Evolutionary conservation across 192 early-diverging fungal genomes (phyloP).

Genomic region (Coemansia sp.): DNA sequence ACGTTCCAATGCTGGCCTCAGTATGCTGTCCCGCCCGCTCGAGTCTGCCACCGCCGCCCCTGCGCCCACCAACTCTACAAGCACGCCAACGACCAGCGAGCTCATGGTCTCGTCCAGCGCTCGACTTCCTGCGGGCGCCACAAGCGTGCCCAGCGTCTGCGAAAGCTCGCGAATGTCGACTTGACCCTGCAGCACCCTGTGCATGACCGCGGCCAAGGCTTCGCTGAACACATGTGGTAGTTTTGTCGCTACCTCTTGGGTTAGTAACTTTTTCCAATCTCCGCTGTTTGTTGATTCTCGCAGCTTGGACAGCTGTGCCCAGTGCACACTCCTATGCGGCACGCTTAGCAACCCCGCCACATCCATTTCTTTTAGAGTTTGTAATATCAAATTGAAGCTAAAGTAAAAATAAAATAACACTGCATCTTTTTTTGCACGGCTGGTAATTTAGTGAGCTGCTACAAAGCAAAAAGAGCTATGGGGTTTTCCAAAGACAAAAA

Average conservation of each 20-base stretch:
- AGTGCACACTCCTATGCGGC: constrained; percentile 37
- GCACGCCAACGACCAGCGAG: constrained; percentile 6
- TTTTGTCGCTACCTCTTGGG: constrained; percentile 14
- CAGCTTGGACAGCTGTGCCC: constrained; percentile 25
- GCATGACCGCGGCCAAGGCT: not conserved
- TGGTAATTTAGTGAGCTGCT: not conserved
- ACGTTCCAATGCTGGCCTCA: constrained; percentile 21
- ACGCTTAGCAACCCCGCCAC: constrained; percentile 15
- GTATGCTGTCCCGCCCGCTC: constrained; percentile 13
- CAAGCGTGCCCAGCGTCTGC: constrained; percentile 13
- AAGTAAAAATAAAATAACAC: no score
- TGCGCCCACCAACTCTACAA: constrained; percentile 15
- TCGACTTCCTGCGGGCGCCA: constrained; percentile 4
- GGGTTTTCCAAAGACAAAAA: not conserved
- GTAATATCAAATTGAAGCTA: no score
- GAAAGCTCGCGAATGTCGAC: constrained; percentile 9
- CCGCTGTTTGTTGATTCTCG: constrained; percentile 7
- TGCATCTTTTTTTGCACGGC: no score
- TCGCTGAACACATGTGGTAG: constrained; percentile 31
- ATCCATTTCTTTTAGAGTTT: constrained; percentile 24
- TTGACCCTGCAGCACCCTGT: constrained; percentile 14
- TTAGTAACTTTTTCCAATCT: constrained; percentile 26
- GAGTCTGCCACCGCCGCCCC: constrained; percentile 5
- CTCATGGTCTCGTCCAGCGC: not conserved
- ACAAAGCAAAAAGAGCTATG: not conserved